Evolutionary conservation across 768 basidiomycete genomes (phyloP).

Genomic region (Suillus plorans): DNA sequence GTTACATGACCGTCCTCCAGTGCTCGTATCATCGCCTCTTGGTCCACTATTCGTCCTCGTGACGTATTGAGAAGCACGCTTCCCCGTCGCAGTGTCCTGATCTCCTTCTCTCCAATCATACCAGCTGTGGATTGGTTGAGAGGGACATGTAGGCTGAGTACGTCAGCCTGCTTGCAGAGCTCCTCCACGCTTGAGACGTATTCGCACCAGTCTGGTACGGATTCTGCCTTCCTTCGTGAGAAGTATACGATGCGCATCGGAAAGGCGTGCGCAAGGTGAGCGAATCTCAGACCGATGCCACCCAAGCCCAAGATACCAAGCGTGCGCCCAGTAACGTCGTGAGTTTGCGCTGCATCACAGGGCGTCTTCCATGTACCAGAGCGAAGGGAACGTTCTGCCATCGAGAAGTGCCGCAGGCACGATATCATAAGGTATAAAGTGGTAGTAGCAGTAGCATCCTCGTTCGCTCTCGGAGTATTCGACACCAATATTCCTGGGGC

Average conservation of each 20-base stretch:
- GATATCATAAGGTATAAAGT: conserved; percentile 77
- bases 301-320: conserved; percentile 70
- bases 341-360: conserved; percentile 43
- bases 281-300: conserved; percentile 66
- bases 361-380: conserved; percentile 56
- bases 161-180: conserved; percentile 70
- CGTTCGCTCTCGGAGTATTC: conserved; percentile 82
- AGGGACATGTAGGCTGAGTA: conserved; percentile 82
- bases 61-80: conserved; percentile 80
- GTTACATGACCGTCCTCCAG: conserved; percentile 78
- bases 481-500: conserved; percentile 67
- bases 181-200: conserved; percentile 3
- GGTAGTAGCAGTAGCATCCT: conserved; percentile 84
- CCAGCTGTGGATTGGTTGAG: conserved; percentile 68
- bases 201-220: background rate
- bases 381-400: conserved; percentile 53
- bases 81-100: conserved; percentile 69
- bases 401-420: conserved; percentile 66
- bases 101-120: conserved; percentile 69
- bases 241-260: conserved; percentile 87
- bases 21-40: conserved; percentile 80
- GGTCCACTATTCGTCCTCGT: conserved; percentile 81
- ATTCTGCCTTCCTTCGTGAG: conserved; percentile 27
- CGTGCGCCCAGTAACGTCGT: conserved; percentile 64
- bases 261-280: conserved; percentile 69